Conservation (phyloP, 116 monocot genomes). For the Iris pallida region DNA sequence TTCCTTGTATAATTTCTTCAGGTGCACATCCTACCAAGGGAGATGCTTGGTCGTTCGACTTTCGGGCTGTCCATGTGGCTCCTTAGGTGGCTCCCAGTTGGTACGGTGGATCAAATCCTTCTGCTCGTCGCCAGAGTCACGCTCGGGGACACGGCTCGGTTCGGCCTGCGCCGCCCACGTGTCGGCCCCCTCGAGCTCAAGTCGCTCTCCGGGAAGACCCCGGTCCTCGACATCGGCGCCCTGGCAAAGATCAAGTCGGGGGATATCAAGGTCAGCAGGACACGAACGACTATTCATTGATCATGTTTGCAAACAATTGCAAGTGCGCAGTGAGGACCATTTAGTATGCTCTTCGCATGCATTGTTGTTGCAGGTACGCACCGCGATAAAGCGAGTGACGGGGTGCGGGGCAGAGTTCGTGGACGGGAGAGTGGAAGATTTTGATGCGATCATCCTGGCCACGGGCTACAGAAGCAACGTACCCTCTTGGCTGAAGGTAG, state of each 20-base stretch:
- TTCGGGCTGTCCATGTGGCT: constrained; percentile 63
- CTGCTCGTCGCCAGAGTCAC: constrained; percentile 41
- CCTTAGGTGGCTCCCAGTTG: constrained; percentile 47
- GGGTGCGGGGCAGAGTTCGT: constrained; percentile 33
- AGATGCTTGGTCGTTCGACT: constrained; percentile 60
- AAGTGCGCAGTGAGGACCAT: background rate
- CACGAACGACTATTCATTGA: too few relatives aligned
- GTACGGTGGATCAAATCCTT: constrained; percentile 39
- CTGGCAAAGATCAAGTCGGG: constrained; percentile 61
- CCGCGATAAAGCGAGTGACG: constrained; percentile 22
- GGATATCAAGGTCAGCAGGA: constrained; percentile 35
- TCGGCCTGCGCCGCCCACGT: constrained; percentile 46
- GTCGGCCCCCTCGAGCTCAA: constrained; percentile 65
- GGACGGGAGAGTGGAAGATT: constrained; percentile 29
- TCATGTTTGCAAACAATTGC: too few relatives aligned
- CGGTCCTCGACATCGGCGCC: constrained; percentile 67
- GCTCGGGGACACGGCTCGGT: constrained; percentile 41
- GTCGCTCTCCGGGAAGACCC: constrained; percentile 49
- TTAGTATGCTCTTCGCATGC: background rate
- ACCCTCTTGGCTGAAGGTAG: constrained; percentile 52
- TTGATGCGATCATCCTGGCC: constrained; percentile 54
- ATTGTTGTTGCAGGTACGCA: constrained; percentile 23
- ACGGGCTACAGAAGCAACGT: constrained; percentile 79
- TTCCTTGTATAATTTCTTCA: constrained; percentile 9
- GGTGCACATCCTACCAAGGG: constrained; percentile 69